Evolutionary conservation across 2,329 filamentous ascomycete genomes (phyloP).

Genomic region (Knufia fluminis): DNA sequence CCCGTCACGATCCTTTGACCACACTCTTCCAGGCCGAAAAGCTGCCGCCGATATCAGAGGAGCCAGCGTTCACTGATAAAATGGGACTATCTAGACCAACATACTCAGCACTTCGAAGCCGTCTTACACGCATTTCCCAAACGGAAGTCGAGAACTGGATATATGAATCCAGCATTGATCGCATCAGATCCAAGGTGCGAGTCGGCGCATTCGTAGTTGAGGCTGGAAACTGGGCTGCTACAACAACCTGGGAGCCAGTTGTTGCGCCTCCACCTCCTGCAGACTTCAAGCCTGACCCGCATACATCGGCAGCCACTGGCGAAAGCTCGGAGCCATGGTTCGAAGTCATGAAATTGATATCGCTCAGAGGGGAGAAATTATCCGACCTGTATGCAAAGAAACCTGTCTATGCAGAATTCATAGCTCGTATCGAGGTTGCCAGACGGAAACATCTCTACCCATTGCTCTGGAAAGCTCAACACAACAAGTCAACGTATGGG

Average conservation of each 20-base stretch:
- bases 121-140: neutral
- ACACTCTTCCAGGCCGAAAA: neutral
- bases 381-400: neutral
- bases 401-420: neutral
- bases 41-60: neutral
- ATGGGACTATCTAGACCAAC: neutral
- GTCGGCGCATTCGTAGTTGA: neutral
- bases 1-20: neutral
- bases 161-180: neutral
- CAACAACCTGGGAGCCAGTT: constrained; percentile 1
- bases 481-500: neutral
- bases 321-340: neutral
- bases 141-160: neutral
- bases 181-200: neutral
- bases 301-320: neutral
- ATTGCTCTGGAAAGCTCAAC: neutral
- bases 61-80: neutral
- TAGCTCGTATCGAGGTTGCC: neutral
- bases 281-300: neutral
- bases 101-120: neutral
- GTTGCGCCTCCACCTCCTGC: constrained; percentile 1
- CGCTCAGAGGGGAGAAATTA: neutral
- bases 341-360: neutral
- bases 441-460: neutral
- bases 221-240: neutral